Evolutionary conservation across 345 rosid species (phyloP), one percentile per base, ranked within the genome.

Genomic region (Geranium brycei): DNA sequence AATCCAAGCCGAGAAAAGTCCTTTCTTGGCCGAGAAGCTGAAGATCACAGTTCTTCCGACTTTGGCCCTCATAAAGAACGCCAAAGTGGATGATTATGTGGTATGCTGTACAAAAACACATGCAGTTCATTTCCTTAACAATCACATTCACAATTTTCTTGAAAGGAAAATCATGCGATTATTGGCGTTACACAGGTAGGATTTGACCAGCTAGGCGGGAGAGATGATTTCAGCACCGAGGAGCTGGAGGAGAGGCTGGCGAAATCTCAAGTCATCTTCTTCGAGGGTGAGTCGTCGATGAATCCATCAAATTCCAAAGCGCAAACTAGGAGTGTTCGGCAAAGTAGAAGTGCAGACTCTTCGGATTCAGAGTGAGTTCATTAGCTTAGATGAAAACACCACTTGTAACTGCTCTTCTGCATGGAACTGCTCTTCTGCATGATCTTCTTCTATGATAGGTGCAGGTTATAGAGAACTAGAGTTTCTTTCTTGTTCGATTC

Each of bases 1-100:
- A 76, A 84, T 91, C 8, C 83, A 91, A n/a, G 99, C 97, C 0
- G 99, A 95, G 87, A 95, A 95, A 77, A 95, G 96, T 76, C 97
- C 97, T 4, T 95, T 91, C 60, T 80, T 95, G 73, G 86, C 99
- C 3, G 99, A 95, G 77, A 87, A 74, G 74, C 92, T 95, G 31
- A 95, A 87, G 87, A 91, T 95, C 19, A 74, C 78, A 19, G 95
- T 91, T 69, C 97, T 95, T 70, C 99, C 99, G 0, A 95, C 99
- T 13, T 88, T 95, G 66, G 97, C 95, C 16, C 95, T 95, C 7
- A 77, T 95, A 11, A 95, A 88, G 84, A 91, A 88, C 73, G 87
- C 97, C 61, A 95, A 91, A 87, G 96, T 95, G 19, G 99, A 95
- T 74, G 93, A 95, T 68, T 95, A 35, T 7, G 41, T 35, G 41